Evolutionary conservation across 1,139 yeast genomes (phyloP).

Genomic region (Blastobotrys raffinosifermentans): DNA sequence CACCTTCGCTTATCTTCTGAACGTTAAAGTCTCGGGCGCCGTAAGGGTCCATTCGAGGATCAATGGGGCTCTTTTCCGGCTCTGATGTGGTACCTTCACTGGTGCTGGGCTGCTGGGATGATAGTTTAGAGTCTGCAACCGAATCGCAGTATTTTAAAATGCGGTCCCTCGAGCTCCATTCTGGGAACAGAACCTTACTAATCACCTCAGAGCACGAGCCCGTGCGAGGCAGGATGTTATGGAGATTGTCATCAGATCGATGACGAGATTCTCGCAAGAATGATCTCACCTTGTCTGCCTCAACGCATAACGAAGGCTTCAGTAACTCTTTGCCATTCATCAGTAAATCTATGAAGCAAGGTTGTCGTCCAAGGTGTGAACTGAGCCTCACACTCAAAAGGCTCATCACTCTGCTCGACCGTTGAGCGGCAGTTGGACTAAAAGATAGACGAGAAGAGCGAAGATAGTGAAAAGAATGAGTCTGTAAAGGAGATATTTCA

Average conservation of each 20-base stretch:
- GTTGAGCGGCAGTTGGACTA: too few species aligned
- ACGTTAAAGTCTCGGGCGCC: conserved; percentile 27
- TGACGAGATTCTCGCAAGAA: conserved; percentile 25
- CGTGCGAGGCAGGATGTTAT: conserved; percentile 22
- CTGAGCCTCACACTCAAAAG: too few species aligned
- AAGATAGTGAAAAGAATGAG: too few species aligned
- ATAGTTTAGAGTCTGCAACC: conserved; percentile 21
- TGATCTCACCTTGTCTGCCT: conserved; percentile 22
- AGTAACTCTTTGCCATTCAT: conserved; percentile 20
- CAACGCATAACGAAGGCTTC: conserved; percentile 22
- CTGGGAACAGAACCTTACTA: conserved; percentile 25
- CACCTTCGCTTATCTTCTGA: conserved; percentile 19
- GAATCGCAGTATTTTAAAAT: conserved; percentile 27
- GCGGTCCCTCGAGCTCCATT: conserved; percentile 30
- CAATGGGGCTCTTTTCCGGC: conserved; percentile 16
- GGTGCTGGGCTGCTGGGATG: conserved; percentile 1
- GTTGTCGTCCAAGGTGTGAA: too few species aligned
- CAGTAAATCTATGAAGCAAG: too few species aligned
- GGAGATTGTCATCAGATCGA: conserved; percentile 24
- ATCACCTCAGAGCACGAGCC: conserved; percentile 27
- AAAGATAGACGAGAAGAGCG: too few species aligned
- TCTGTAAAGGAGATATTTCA: too few species aligned
- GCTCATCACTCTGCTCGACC: too few species aligned
- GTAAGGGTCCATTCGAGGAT: conserved; percentile 34
- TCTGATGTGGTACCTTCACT: neutral